Evolutionary conservation across 768 basidiomycete species (phyloP).

Genomic region (Termitomyces sp.): DNA sequence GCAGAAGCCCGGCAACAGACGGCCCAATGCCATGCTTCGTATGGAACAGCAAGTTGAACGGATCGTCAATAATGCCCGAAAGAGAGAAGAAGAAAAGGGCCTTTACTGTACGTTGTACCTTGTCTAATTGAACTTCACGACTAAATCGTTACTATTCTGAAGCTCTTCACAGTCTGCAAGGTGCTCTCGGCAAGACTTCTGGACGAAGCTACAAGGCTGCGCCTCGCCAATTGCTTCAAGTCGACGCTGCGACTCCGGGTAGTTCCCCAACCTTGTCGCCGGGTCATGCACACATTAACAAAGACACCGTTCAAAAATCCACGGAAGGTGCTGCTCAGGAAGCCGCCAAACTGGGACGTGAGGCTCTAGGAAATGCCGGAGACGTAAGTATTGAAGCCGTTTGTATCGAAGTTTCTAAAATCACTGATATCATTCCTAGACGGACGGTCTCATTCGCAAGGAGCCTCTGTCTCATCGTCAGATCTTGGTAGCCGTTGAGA

Average conservation of each 20-base stretch:
- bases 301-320: conserved; percentile 34
- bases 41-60: conserved; percentile 96
- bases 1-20: conserved; percentile 62
- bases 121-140: not conserved
- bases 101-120: conserved; percentile 40
- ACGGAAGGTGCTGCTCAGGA: conserved; percentile 64
- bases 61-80: conserved; percentile 87
- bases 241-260: conserved; percentile 51
- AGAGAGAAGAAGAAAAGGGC: conserved; percentile 83
- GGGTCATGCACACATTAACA: conserved; percentile 51
- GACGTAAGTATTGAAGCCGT: conserved; percentile 35
- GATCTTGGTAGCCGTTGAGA: conserved; percentile 75
- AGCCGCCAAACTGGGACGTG: conserved; percentile 71
- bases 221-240: conserved; percentile 93
- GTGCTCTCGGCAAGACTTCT: conserved; percentile 92
- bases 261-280: conserved; percentile 43
- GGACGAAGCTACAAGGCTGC: conserved; percentile 93
- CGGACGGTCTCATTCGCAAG: conserved; percentile 56
- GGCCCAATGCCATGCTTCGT: conserved; percentile 85
- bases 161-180: conserved; percentile 80
- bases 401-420: not conserved
- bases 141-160: conserved; percentile 1
- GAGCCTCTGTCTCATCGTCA: conserved; percentile 81
- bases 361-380: conserved; percentile 61
- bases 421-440: conserved; percentile 29